Evolutionary conservation across 2,329 filamentous ascomycete species (phyloP).

Genomic region (Aspergillus fijiensis): DNA sequence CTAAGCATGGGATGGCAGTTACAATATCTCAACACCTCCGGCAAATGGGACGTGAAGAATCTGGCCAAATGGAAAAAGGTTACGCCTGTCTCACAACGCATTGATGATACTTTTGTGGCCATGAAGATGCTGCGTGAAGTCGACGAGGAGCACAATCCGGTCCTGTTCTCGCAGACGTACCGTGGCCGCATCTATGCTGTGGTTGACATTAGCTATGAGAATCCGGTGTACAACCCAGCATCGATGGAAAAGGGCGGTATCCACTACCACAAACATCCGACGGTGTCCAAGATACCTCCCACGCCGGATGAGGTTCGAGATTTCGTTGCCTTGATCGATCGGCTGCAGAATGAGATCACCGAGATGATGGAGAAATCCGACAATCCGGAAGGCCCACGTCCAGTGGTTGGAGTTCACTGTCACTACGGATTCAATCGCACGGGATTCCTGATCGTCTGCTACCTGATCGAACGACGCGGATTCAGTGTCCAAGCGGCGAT

Average conservation of each 20-base stretch:
- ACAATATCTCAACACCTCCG: constrained; percentile 80
- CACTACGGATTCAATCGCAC: constrained; percentile 96
- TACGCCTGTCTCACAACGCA: constrained; percentile 71
- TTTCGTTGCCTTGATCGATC: constrained; percentile 61
- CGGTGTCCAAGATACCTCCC: constrained; percentile 87
- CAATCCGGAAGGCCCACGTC: constrained; percentile 35
- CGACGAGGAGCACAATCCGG: constrained; percentile 77
- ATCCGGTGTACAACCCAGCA: constrained; percentile 80
- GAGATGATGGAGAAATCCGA: constrained; percentile 46
- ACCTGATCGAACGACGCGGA: constrained; percentile 78
- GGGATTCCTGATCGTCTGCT: constrained; percentile 85
- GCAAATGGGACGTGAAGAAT: constrained; percentile 99
- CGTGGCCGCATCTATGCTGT: constrained; percentile 68
- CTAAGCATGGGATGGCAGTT: constrained; percentile 88
- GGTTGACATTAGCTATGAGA: constrained; percentile 88
- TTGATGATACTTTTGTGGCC: constrained; percentile 77
- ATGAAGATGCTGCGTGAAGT: constrained; percentile 93
- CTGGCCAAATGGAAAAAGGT: constrained; percentile 86
- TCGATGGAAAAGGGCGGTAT: constrained; percentile 66
- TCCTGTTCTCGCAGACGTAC: constrained; percentile 68
- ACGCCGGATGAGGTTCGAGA: constrained; percentile 58
- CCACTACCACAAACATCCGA: constrained; percentile 82
- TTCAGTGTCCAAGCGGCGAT: constrained; percentile 75
- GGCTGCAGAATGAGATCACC: constrained; percentile 58
- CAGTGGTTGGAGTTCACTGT: constrained; percentile 79